Conservation (phyloP, 2,329 filamentous ascomycete genomes). For the Pseudonectria buxi region DNA sequence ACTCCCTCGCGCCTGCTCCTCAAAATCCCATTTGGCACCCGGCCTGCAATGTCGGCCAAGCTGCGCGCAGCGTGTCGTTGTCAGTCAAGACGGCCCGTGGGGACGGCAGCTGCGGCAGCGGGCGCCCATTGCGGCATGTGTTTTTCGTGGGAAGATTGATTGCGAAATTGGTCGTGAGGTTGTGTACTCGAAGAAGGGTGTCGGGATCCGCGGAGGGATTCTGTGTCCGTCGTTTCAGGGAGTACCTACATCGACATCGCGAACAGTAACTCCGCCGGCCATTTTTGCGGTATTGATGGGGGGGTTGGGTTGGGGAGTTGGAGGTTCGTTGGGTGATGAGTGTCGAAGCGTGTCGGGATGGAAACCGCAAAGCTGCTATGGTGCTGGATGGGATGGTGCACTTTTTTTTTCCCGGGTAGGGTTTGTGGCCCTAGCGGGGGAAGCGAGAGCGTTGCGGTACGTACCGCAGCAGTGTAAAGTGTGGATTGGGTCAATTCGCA, state of each 20-base stretch:
- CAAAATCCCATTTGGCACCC: slow-evolving; percentile 24
- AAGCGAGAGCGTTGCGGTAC: slow-evolving; percentile 12
- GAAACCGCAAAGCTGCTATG: slow-evolving; percentile 14
- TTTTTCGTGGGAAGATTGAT: slow-evolving; percentile 22
- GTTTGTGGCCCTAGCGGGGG: slow-evolving; percentile 26
- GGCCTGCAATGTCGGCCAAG: slow-evolving; percentile 10
- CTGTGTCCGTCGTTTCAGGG: slow-evolving; percentile 20
- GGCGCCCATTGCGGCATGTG: slow-evolving; percentile 10
- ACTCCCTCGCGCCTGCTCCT: slow-evolving; percentile 67
- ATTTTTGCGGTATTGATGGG: slow-evolving; percentile 58
- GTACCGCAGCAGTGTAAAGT: slow-evolving; percentile 9
- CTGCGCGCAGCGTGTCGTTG: slow-evolving; percentile 12
- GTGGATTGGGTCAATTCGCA: background rate
- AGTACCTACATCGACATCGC: slow-evolving; percentile 74
- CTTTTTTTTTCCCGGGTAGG: slow-evolving; percentile 24
- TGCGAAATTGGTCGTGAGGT: slow-evolving; percentile 22
- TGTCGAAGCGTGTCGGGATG: slow-evolving; percentile 23
- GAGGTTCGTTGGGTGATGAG: slow-evolving; percentile 26
- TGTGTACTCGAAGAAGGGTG: slow-evolving; percentile 1
- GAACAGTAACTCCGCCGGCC: slow-evolving; percentile 72
- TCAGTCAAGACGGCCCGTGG: background rate
- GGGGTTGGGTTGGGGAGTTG: slow-evolving; percentile 14
- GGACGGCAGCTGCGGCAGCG: background rate
- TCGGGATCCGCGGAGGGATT: slow-evolving; percentile 1
- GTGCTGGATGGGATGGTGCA: slow-evolving; percentile 15